Base-by-base conservation (phyloP, 78 protist species). In the Trichosphaerium sp. region DNA sequence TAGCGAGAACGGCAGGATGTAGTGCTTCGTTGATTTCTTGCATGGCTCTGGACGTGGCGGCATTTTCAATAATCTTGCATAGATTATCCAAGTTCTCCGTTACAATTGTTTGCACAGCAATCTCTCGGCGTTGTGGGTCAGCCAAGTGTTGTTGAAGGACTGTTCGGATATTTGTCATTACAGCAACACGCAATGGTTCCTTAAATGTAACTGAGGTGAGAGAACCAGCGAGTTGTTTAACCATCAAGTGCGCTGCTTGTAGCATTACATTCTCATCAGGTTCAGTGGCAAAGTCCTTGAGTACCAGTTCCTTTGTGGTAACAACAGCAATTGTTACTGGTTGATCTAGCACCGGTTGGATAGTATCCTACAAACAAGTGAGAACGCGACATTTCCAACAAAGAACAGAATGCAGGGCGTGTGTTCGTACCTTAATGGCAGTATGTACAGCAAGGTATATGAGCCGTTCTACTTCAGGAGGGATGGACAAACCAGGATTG, bases 261-360 rank as follows among this genome's bases (percentile, higher is more conserved):
- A 70, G 66, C 93, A 94, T 74, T 47, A 69, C 60, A 29, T 6
- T 4, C 60, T 87, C 94, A 70, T 94, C 96, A 2, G 81, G 80
- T 74, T 95, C 98, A 25, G 84, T 58, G 29, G 92, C 85, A 49
- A 94, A 92, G 83, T 96, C 99, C 71, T 96, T 96, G 71, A 68
- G 34, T 26, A 93, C 72, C 28, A 96, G 55, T 58, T 92, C 92
- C 31, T 82, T 79, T 1, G 97, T 63, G 25, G 99, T 75, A 39
- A 78, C 56, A 58, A 83, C 80, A 38, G 95, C 90, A 25, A 94
- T 89, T 0, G 87, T 66, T 32, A 75, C 88, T 3, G 93, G 80
- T 3, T 97, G 86, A 44, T 91, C 92, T 5, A 95, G 88, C 4
- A 95, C 97, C 0, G 94, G 94, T 4, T n/a, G 23, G 40, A 90